phyloP scores from a whole-genome alignment of 108 stramenopile species.

The Stephanodiscus triporus region DNA sequence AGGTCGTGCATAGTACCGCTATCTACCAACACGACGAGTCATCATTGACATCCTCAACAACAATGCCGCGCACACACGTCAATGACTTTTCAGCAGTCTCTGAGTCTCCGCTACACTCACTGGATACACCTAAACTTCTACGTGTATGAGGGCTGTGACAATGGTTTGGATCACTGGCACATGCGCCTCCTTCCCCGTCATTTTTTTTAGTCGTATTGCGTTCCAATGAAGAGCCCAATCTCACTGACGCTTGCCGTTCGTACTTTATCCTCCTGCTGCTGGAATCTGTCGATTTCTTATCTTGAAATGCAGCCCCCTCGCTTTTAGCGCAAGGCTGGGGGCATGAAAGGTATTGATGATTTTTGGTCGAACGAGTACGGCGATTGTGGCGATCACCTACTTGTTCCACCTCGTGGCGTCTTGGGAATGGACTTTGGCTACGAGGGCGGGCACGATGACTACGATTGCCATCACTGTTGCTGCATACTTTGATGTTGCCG shows the following conservation, averaged over 20 bases:
- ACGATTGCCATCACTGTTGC: neutral
- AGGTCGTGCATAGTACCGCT: no score
- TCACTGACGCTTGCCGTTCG: neutral
- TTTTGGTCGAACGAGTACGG: neutral
- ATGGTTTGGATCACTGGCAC: neutral
- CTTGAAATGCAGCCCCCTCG: neutral
- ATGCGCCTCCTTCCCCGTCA: no score
- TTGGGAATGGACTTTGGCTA: constrained; percentile 7
- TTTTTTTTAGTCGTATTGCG: no score
- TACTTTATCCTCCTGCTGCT: neutral
- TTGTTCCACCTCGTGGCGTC: neutral
- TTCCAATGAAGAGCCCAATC: neutral
- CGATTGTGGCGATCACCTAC: neutral
- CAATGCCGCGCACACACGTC: neutral
- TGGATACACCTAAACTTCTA: neutral
- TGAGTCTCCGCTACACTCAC: neutral
- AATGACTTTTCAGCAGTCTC: neutral
- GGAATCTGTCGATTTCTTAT: neutral
- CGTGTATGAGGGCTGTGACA: neutral
- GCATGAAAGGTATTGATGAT: neutral
- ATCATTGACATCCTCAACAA: constrained; percentile 12
- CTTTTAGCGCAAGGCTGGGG: neutral
- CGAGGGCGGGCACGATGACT: constrained; percentile 1
- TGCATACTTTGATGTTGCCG: neutral
- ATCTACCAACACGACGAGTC: neutral